These are phyloP conservation scores for Stagonosporopsis rhizophila DNA, from an alignment of 2,329 filamentous ascomycete species.

Conservation along the genomic window DNA sequence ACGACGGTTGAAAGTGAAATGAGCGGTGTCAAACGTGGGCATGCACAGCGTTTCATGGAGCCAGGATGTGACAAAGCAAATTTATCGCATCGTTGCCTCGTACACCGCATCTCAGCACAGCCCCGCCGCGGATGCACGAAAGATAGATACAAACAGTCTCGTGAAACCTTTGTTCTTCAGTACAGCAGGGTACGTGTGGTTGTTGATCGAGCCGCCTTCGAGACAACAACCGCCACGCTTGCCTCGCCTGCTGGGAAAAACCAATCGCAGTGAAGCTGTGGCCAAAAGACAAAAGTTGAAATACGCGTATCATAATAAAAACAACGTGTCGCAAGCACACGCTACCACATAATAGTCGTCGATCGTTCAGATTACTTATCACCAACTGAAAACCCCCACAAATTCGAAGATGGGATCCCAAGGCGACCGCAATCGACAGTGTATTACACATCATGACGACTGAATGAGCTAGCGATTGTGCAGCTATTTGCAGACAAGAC, in stretches of 20 bases:
- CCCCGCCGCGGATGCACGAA: constrained; percentile 8
- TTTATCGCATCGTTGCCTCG: constrained; percentile 18
- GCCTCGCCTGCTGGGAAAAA: background rate
- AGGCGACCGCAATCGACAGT: background rate
- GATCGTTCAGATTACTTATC: background rate
- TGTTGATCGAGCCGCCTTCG: background rate
- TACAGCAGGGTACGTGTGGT: background rate
- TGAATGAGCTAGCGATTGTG: background rate
- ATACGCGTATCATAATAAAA: background rate
- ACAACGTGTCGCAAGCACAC: background rate
- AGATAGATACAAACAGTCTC: constrained; percentile 8
- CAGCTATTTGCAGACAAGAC: background rate
- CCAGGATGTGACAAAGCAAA: constrained; percentile 30
- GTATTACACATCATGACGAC: background rate
- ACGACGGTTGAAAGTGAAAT: constrained; percentile 25
- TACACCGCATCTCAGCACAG: constrained; percentile 17
- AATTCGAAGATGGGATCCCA: background rate
- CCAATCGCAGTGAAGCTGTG: background rate
- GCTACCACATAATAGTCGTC: background rate
- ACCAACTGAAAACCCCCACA: constrained; percentile 7
- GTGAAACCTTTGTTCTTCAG: background rate
- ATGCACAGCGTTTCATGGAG: constrained; percentile 29
- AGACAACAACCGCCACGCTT: background rate
- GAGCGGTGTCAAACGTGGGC: constrained; percentile 24
- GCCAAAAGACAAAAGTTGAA: background rate